These are phyloP conservation scores for Schrenkiella parvula DNA, from an alignment of 345 rosid species.

Conservation along the genomic window DNA sequence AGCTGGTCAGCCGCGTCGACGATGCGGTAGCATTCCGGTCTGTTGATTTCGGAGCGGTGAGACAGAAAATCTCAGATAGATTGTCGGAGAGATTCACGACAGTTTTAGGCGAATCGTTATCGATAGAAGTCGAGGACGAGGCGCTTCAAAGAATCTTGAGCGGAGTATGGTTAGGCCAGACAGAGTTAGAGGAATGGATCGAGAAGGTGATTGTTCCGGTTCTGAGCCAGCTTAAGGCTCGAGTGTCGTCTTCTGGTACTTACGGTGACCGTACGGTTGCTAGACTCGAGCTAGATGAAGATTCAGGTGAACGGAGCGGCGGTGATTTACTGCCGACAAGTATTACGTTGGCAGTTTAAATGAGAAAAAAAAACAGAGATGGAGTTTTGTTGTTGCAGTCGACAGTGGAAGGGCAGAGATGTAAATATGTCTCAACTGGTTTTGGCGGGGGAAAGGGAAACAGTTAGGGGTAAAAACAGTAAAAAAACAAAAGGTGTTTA, in stretches of 20 bases:
- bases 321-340: conserved; percentile 28
- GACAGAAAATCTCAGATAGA: conserved; percentile 34
- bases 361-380: not conserved
- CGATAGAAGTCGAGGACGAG: conserved; percentile 60
- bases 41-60: conserved; percentile 59
- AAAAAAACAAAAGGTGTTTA: conserved; percentile 13
- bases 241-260: conserved; percentile 25
- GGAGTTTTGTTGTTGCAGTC: not conserved
- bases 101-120: conserved; percentile 35
- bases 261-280: conserved; percentile 27
- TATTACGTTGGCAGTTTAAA: conserved; percentile 24
- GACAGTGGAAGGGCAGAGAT: conserved; percentile 21
- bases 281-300: conserved; percentile 29
- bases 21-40: conserved; percentile 61
- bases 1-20: conserved; percentile 58
- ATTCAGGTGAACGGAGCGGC: conserved; percentile 6
- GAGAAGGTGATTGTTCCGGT: conserved; percentile 62
- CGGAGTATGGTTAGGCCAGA: conserved; percentile 62
- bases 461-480: conserved; percentile 26
- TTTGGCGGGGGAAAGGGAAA: conserved; percentile 31
- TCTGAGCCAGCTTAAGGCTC: conserved; percentile 49
- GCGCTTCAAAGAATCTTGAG: conserved; percentile 72
- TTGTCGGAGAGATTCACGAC: conserved; percentile 46
- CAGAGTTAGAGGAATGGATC: conserved; percentile 72
- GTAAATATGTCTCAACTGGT: conserved; percentile 35